Conservation (phyloP, 371 early-diverging fungal species). For the Umbelopsis sp. region DNA sequence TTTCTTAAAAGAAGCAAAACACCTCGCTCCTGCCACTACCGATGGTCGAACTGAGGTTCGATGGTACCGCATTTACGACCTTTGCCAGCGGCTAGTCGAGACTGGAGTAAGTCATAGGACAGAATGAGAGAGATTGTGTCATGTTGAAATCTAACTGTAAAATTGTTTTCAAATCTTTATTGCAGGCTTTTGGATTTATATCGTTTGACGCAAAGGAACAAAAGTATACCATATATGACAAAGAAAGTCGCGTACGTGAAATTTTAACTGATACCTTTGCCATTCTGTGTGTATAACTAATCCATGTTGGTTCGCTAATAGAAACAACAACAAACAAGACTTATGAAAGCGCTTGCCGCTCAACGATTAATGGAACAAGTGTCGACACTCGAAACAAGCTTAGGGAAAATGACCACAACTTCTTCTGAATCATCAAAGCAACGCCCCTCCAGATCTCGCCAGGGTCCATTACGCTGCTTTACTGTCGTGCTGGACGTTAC, state of each 20-base stretch:
- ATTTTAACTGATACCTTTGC: too few relatives aligned
- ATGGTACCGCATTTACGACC: constrained; percentile 47
- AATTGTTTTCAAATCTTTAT: not conserved
- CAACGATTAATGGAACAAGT: constrained; percentile 71
- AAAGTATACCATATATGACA: constrained; percentile 58
- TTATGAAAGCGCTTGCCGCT: constrained; percentile 67
- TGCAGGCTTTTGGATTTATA: constrained; percentile 54
- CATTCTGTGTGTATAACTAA: not conserved
- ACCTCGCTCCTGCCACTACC: constrained; percentile 21
- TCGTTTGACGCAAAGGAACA: constrained; percentile 53
- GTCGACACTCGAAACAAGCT: constrained; percentile 56
- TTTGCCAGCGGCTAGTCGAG: constrained; percentile 43
- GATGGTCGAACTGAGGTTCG: constrained; percentile 47
- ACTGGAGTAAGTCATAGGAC: constrained; percentile 30
- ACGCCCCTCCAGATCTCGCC: constrained; percentile 17
- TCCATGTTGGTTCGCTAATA: constrained; percentile 15
- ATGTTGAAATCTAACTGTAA: not conserved
- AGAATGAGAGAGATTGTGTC: too few relatives aligned
- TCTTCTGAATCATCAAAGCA: constrained; percentile 21
- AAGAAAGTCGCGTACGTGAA: constrained; percentile 54
- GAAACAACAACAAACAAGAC: constrained; percentile 57
- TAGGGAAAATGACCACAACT: constrained; percentile 40
- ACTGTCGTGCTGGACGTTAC: constrained; percentile 57
- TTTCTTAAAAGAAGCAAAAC: constrained; percentile 41
- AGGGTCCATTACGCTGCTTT: constrained; percentile 28